These are phyloP conservation scores for Oxytropis ochrocephala DNA, from an alignment of 306 rosid species.

Conservation along the genomic window DNA sequence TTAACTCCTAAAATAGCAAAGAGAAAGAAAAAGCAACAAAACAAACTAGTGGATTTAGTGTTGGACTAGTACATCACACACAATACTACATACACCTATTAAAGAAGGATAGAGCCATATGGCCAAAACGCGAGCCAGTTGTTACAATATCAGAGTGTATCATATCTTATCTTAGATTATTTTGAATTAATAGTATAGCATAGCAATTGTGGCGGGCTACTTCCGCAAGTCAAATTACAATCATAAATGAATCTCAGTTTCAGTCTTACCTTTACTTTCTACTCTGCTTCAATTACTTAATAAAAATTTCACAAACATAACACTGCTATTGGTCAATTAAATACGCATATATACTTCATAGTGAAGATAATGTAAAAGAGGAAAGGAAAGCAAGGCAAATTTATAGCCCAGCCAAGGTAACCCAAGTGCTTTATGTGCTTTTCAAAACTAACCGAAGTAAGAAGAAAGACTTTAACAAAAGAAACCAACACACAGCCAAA, in stretches of 20 bases:
- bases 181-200: too few relatives aligned
- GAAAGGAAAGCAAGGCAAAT: not conserved
- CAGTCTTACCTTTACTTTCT: too few relatives aligned
- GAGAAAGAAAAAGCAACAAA: not conserved
- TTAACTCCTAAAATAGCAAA: not conserved
- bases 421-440: not conserved
- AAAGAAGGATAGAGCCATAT: too few relatives aligned
- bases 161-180: too few relatives aligned
- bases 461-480: not conserved
- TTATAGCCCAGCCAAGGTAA: not conserved
- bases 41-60: not conserved
- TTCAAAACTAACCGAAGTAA: conserved; percentile 2
- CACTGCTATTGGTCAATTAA: not conserved
- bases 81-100: too few relatives aligned
- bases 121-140: too few relatives aligned
- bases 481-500: conserved; percentile 3
- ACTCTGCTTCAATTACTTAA: too few relatives aligned
- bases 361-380: not conserved
- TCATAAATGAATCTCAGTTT: too few relatives aligned
- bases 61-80: not conserved
- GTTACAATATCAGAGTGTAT: too few relatives aligned
- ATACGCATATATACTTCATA: not conserved
- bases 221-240: too few relatives aligned
- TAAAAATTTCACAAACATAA: not conserved
- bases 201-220: too few relatives aligned